Conservation (phyloP, 2,329 filamentous ascomycete genomes). For the Aspergillus transmontanensis region DNA sequence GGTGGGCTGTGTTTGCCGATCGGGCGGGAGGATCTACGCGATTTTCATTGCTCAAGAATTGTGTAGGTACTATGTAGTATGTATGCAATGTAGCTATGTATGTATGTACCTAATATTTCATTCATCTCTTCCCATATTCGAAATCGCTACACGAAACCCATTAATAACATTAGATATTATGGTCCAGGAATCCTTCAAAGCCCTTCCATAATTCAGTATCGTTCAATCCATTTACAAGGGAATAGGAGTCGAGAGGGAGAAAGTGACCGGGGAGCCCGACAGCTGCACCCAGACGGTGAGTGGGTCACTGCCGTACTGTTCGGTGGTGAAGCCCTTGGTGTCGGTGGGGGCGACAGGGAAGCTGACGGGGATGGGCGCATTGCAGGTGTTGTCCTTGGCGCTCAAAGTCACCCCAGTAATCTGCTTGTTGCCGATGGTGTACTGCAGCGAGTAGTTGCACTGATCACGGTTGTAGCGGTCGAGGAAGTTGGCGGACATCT, state of each 20-base stretch:
- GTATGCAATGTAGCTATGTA: neutral
- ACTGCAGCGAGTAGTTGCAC: slow-evolving; percentile 54
- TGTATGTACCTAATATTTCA: neutral
- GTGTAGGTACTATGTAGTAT: neutral
- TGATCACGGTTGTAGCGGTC: slow-evolving; percentile 57
- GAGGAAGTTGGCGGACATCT: slow-evolving; percentile 53
- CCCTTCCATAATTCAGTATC: neutral
- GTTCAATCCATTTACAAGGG: neutral
- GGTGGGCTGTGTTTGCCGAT: neutral
- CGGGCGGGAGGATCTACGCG: neutral
- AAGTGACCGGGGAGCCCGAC: slow-evolving; percentile 48
- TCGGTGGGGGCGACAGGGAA: slow-evolving; percentile 50
- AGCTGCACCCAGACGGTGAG: slow-evolving; percentile 54
- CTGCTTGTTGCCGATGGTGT: slow-evolving; percentile 46
- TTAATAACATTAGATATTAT: slow-evolving; percentile 8
- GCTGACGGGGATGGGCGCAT: slow-evolving; percentile 57
- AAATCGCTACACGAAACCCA: neutral
- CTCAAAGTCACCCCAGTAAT: slow-evolving; percentile 57
- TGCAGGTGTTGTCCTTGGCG: slow-evolving; percentile 54
- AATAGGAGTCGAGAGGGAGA: slow-evolving; percentile 46
- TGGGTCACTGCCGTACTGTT: slow-evolving; percentile 59
- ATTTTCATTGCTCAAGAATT: neutral
- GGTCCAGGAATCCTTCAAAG: neutral
- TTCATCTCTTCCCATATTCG: neutral
- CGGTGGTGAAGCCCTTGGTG: slow-evolving; percentile 48